Evolutionary conservation across 371 early-diverging fungal species (phyloP).

Genomic region (Chytridiales sp.): DNA sequence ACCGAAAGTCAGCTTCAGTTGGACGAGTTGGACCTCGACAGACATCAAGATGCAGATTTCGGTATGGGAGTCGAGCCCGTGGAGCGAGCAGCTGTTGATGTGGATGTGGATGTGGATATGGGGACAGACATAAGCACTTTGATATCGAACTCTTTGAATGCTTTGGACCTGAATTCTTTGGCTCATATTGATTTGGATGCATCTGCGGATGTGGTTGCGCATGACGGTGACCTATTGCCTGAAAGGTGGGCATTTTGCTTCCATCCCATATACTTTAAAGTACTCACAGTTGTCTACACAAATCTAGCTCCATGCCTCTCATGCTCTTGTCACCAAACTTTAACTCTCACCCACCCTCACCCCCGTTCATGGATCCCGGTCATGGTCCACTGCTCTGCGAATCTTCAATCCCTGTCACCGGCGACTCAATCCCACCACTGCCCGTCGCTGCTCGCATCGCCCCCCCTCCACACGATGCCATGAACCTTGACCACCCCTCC

Average conservation of each 20-base stretch:
- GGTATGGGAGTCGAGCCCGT: background rate
- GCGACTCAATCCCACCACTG: background rate
- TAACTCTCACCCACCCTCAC: background rate
- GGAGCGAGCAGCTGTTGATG: background rate
- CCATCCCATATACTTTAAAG: too few species aligned
- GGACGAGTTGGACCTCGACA: background rate
- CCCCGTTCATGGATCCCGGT: background rate
- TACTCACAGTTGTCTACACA: too few species aligned
- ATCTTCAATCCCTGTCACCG: too few species aligned
- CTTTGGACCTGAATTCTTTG: background rate
- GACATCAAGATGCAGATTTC: background rate
- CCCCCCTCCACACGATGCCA: background rate
- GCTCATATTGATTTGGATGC: background rate
- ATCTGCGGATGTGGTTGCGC: background rate
- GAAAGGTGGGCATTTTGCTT: too few species aligned
- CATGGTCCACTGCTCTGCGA: background rate
- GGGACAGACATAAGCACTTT: too few species aligned
- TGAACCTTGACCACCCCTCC: conserved; percentile 1
- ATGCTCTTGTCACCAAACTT: background rate
- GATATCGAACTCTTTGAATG: background rate
- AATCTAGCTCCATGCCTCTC: too few species aligned
- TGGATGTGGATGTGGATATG: background rate
- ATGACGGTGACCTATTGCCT: background rate
- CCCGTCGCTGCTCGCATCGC: background rate
- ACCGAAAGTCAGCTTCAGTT: background rate